Percentiles rank a stretch among this genome's conserved stretches.
phyloP scores from a whole-genome alignment of 2,329 filamentous ascomycete species.

The Monosporascus sp. region DNA sequence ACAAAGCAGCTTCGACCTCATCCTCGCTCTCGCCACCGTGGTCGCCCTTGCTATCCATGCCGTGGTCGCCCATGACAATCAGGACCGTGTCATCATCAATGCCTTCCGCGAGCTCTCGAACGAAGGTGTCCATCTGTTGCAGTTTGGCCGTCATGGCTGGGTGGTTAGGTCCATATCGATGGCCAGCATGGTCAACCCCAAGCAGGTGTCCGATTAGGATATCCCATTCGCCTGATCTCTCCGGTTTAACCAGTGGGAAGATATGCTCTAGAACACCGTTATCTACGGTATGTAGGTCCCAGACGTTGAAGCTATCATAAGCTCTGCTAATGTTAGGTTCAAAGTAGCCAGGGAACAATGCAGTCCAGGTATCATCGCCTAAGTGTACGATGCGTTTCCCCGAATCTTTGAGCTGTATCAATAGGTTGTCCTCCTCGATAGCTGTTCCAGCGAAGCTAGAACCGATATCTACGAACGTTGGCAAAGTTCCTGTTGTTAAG shows the following conservation, averaged over 20 bases:
- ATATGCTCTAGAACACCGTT: constrained; percentile 91
- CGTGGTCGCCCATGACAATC: constrained; percentile 97
- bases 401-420: constrained; percentile 61
- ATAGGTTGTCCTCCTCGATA: constrained; percentile 84
- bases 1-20: constrained; percentile 88
- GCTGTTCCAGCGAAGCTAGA: constrained; percentile 93
- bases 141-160: constrained; percentile 87
- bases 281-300: constrained; percentile 95
- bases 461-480: constrained; percentile 89
- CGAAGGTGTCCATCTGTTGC: constrained; percentile 80
- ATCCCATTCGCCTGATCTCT: constrained; percentile 73
- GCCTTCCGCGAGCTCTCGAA: constrained; percentile 63
- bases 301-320: constrained; percentile 97
- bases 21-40: constrained; percentile 98
- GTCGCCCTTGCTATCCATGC: constrained; percentile 96
- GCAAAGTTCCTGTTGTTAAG: constrained; percentile 87
- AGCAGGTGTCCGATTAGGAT: constrained; percentile 91
- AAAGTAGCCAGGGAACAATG: constrained; percentile 91
- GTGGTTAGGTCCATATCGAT: constrained; percentile 92
- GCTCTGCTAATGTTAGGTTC: constrained; percentile 77
- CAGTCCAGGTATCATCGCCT: constrained; percentile 97
- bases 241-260: constrained; percentile 68
- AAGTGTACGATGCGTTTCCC: constrained; percentile 78
- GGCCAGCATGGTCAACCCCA: constrained; percentile 93
- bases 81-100: constrained; percentile 84